Evolutionary conservation across 2,329 filamentous ascomycete species (phyloP), one percentile per base, ranked within the genome.

Genomic region (Samsoniella hepiali): DNA sequence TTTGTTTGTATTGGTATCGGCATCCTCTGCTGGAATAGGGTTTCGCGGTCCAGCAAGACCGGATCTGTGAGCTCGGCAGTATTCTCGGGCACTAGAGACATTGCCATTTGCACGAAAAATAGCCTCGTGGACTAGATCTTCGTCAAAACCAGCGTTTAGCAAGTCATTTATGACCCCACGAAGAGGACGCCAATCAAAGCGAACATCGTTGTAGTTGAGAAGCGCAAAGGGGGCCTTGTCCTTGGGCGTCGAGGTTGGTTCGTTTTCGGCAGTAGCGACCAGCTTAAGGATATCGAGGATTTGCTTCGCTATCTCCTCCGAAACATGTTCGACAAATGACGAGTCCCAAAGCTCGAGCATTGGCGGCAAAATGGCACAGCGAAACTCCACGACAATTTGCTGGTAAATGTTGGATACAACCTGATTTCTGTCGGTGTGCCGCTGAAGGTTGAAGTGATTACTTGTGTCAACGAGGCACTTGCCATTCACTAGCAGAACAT

Each of bases 331-430:
- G 22, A 95, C 86, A 55, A 96, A 85, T 32, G 87, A 81, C 1
- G 93, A 96, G 68, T 91, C 88, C 96, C 95, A 99, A 34, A 98
- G 84, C 54, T 88, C 84, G 63, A 85, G 84, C 47, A 95, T 84
- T 53, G 89, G 85, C 0, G 93, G 91, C 15, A 97, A 78, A 32
- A 97, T 86, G 32, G 88, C 86, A 76, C 90, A 87, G 49, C 95
- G 89, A 49, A 98, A 77, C 73, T 98, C 94, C 6, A 98, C 87
- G 15, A 97, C 79, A 62, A 98, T 90, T 69, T 97, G 94, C 1
- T 85, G 81, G 15, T 87, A 83, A 10, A 80, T 72, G 29, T 78
- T 76, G 3, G 73, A 69, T 31, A 77, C 77, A 13, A 74, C 73
- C 47, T 74, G 74, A 2, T 76, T 76, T 49, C 81, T 75, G 17